A percentile compares a stretch with the other conserved stretches of the same genome.
These are phyloP conservation scores for Scutellaria minor DNA, from an alignment of 257 asterid genomes.

Conservation along the genomic window DNA sequence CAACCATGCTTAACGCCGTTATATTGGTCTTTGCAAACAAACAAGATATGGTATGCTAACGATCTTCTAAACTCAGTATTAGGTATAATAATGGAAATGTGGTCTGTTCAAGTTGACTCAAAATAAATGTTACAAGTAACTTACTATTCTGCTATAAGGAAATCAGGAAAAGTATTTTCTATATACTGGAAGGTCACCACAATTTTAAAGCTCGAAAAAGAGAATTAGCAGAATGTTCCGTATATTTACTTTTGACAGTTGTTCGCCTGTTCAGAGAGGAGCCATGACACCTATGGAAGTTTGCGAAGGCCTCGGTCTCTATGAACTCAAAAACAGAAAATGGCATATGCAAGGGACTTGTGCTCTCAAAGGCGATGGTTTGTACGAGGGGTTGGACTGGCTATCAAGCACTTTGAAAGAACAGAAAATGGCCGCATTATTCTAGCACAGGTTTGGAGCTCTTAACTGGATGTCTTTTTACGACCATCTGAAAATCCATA, in stretches of 20 bases:
- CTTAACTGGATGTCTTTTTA: not conserved
- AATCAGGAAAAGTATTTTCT: not conserved
- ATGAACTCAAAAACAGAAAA: constrained; percentile 72
- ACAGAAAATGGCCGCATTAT: constrained; percentile 67
- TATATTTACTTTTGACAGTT: not conserved
- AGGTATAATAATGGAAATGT: too few species aligned
- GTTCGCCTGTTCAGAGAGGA: constrained; percentile 55
- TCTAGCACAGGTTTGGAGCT: constrained; percentile 50
- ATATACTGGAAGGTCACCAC: not conserved
- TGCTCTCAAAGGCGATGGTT: constrained; percentile 82
- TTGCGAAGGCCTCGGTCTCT: constrained; percentile 78
- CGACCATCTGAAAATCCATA: constrained; percentile 8
- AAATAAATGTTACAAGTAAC: not conserved
- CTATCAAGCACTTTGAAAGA: constrained; percentile 75
- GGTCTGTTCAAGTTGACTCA: not conserved
- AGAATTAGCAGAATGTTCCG: not conserved
- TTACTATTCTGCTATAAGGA: not conserved
- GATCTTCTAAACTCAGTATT: constrained; percentile 2
- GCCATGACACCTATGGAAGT: constrained; percentile 89
- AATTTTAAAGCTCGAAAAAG: not conserved
- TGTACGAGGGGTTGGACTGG: constrained; percentile 91
- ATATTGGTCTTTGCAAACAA: constrained; percentile 91
- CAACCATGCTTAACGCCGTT: constrained; percentile 85
- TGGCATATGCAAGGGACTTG: constrained; percentile 91
- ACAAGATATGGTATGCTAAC: constrained; percentile 76